Conservation (phyloP, 805 yeast species). For the Lachancea sp. region DNA sequence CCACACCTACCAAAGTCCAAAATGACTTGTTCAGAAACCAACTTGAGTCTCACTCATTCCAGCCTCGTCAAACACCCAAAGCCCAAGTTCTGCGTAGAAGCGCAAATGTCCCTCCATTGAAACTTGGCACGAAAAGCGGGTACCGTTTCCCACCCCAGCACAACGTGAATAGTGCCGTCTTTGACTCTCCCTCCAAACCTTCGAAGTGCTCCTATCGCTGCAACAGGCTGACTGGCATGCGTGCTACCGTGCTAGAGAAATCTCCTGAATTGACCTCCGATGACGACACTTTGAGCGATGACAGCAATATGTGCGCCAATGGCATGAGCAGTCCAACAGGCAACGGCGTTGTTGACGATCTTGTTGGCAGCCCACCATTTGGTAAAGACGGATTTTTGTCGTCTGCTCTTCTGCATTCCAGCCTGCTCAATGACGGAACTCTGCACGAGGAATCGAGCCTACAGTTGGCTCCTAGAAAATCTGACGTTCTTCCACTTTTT, state of each 20-base stretch:
- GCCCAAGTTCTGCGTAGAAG: conserved; percentile 1
- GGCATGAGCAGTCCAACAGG: conserved; percentile 2
- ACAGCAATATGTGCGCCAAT: conserved; percentile 1
- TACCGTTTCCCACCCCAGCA: background rate
- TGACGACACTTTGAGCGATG: conserved; percentile 8
- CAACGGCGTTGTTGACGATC: background rate
- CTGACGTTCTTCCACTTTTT: conserved; percentile 1
- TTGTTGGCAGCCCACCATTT: background rate
- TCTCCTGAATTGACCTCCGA: conserved; percentile 5
- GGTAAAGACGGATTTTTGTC: conserved; percentile 2
- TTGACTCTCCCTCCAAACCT: conserved; percentile 8
- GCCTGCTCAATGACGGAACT: conserved; percentile 1
- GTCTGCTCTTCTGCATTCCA: conserved; percentile 2
- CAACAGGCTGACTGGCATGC: background rate
- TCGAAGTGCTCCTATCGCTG: background rate
- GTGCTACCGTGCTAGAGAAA: background rate
- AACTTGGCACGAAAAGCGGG: conserved; percentile 1
- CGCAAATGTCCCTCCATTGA: conserved; percentile 4
- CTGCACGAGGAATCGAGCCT: conserved; percentile 1
- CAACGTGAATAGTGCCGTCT: background rate
- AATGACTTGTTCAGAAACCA: background rate
- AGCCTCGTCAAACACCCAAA: background rate
- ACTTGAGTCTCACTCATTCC: no score
- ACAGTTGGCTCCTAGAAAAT: background rate
- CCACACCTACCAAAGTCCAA: background rate